These are phyloP conservation scores for Abelmoschus esculentus DNA, from an alignment of 345 rosid genomes.

Conservation along the genomic window DNA sequence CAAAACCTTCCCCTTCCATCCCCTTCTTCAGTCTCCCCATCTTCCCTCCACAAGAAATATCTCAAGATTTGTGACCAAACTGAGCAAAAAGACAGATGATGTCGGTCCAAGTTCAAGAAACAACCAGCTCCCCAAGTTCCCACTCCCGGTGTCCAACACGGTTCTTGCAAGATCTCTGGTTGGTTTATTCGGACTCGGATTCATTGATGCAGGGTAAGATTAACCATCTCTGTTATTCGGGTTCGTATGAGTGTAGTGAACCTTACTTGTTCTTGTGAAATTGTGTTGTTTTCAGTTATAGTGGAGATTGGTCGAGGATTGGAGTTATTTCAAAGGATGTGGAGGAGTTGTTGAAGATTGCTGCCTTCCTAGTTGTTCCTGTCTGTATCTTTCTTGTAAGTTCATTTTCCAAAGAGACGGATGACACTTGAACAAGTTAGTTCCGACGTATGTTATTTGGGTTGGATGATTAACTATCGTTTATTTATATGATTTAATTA, in stretches of 20 bases:
- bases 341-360: slow-evolving; percentile 59
- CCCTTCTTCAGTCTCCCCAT: not conserved
- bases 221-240: not conserved
- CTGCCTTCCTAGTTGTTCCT: slow-evolving; percentile 65
- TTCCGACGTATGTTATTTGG: too few species aligned
- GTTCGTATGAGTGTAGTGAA: not conserved
- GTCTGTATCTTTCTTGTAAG: slow-evolving; percentile 43
- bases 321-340: slow-evolving; percentile 64
- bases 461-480: too few species aligned
- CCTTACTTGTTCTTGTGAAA: not conserved
- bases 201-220: slow-evolving; percentile 85
- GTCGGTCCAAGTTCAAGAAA: slow-evolving; percentile 19
- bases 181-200: slow-evolving; percentile 52
- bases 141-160: slow-evolving; percentile 23
- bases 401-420: slow-evolving; percentile 33
- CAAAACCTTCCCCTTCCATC: slow-evolving; percentile 18
- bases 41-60: slow-evolving; percentile 12
- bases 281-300: slow-evolving; percentile 37
- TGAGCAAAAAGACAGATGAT: slow-evolving; percentile 32
- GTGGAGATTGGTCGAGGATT: slow-evolving; percentile 95
- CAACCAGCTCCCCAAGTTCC: slow-evolving; percentile 12
- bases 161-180: slow-evolving; percentile 36
- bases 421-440: not conserved
- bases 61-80: slow-evolving; percentile 2
- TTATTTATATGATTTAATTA: too few species aligned